Percentiles rank a stretch among this genome's conserved stretches.
Conservation (phyloP, 345 rosid genomes). For the Citrus hindsii region DNA sequence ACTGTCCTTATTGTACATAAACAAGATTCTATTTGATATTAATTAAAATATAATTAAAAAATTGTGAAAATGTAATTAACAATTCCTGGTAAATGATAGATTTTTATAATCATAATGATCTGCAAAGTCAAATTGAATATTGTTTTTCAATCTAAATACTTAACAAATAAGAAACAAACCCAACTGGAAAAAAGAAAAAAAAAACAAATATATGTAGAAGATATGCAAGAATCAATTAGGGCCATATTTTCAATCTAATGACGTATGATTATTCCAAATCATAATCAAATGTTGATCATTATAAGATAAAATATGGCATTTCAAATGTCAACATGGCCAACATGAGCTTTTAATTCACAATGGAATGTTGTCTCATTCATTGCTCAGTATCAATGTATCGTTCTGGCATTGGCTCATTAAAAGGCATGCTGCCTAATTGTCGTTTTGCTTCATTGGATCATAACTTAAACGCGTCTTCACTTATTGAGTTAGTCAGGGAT, state of each 20-base stretch:
- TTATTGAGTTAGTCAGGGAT: not conserved
- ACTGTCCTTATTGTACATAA: not conserved
- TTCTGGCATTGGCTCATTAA: constrained; percentile 14
- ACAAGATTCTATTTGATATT: not conserved
- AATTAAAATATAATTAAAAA: not conserved
- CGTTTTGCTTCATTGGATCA: not conserved
- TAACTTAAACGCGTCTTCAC: not conserved
- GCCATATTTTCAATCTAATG: constrained; percentile 10
- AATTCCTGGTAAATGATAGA: not conserved
- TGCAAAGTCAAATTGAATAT: not conserved
- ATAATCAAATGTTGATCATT: constrained; percentile 5
- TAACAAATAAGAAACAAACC: not conserved
- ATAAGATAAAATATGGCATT: not conserved
- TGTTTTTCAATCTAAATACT: not conserved
- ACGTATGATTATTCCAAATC: constrained; percentile 4
- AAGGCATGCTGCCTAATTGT: constrained; percentile 1
- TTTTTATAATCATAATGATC: not conserved
- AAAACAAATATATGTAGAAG: not conserved
- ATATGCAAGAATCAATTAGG: constrained; percentile 6
- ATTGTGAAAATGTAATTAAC: not conserved
- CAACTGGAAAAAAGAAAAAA: not conserved
- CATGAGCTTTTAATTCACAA: not conserved
- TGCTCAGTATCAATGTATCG: constrained; percentile 6
- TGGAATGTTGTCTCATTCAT: constrained; percentile 5
- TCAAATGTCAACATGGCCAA: constrained; percentile 5